Evolutionary conservation across 176 grass and related monocot genomes (phyloP).

Genomic region (Ensete ventricosum): DNA sequence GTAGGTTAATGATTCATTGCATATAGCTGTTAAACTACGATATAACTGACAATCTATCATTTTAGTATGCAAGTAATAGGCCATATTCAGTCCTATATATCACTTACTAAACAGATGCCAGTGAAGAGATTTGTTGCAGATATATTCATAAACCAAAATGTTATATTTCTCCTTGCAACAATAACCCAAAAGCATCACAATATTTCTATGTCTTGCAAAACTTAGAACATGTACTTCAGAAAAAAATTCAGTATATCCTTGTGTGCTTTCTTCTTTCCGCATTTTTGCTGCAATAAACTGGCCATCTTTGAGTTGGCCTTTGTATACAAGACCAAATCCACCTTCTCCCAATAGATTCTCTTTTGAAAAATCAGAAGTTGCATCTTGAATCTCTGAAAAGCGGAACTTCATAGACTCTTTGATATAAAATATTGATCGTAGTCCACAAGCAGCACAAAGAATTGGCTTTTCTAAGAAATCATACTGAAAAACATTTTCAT

Average conservation of each 20-base stretch:
- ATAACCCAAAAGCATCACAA: conserved; percentile 70
- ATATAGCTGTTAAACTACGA: not conserved
- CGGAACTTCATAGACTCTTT: conserved; percentile 68
- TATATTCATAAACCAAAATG: conserved; percentile 64
- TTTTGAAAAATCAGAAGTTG: conserved; percentile 48
- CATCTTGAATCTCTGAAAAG: conserved; percentile 56
- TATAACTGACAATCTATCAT: not conserved
- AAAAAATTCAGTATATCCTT: conserved; percentile 69
- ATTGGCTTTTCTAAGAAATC: conserved; percentile 42
- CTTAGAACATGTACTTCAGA: conserved; percentile 71
- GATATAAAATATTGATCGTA: conserved; percentile 54
- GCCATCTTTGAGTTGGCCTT: conserved; percentile 63
- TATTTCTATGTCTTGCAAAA: conserved; percentile 64
- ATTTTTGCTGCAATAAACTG: conserved; percentile 60
- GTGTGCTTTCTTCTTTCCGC: conserved; percentile 54
- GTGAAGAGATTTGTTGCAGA: conserved; percentile 69
- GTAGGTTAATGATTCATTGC: not conserved
- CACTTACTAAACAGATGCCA: conserved; percentile 70
- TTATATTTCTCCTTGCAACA: conserved; percentile 75
- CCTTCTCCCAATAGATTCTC: conserved; percentile 57
- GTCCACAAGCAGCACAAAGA: conserved; percentile 47
- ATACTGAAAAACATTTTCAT: conserved; percentile 20
- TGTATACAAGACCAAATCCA: conserved; percentile 63
- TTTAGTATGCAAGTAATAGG: not conserved
- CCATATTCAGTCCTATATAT: conserved; percentile 1